A percentile compares a stretch with the other conserved stretches of the same genome.
Evolutionary conservation across 1,284 basidiomycete species (phyloP).

Genomic region (Coniophora puteana): DNA sequence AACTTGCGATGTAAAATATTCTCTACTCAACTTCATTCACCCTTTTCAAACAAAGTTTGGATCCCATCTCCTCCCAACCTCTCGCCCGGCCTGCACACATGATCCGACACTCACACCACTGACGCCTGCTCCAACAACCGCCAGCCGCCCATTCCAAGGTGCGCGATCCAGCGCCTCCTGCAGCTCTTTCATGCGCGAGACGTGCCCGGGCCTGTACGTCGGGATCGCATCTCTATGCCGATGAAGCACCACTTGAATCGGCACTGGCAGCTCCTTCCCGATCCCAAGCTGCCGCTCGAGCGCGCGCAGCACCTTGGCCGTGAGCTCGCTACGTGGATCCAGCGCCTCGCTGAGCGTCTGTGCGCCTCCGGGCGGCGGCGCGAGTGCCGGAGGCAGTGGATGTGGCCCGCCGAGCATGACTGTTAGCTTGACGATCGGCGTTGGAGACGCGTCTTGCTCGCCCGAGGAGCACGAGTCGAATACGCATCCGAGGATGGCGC

Average conservation of each 20-base stretch:
- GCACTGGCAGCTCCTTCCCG: conserved; percentile 55
- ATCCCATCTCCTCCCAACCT: conserved; percentile 44
- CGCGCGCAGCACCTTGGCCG: conserved; percentile 33
- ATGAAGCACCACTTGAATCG: conserved; percentile 53
- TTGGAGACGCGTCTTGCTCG: conserved; percentile 53
- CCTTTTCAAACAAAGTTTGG: too few relatives aligned
- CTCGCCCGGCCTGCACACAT: conserved; percentile 74
- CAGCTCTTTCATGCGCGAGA: conserved; percentile 64
- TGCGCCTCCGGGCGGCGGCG: conserved; percentile 21
- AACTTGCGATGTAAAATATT: too few relatives aligned
- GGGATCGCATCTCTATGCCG: conserved; percentile 80
- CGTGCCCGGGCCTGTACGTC: conserved; percentile 73
- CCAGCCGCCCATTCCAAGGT: conserved; percentile 59
- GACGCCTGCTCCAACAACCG: conserved; percentile 84
- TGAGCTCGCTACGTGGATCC: conserved; percentile 19
- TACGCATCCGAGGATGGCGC: conserved; percentile 71
- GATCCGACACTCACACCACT: conserved; percentile 90
- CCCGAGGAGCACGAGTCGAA: conserved; percentile 80
- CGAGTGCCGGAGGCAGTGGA: conserved; percentile 22
- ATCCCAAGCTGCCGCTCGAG: too few relatives aligned
- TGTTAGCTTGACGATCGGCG: conserved; percentile 64
- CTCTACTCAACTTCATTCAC: too few relatives aligned
- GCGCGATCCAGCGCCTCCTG: conserved; percentile 37
- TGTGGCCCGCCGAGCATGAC: conserved; percentile 91
- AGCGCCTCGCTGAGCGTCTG: conserved; percentile 24